phyloP scores from a whole-genome alignment of 2,329 filamentous ascomycete genomes.

The Trichoderma sp. region DNA sequence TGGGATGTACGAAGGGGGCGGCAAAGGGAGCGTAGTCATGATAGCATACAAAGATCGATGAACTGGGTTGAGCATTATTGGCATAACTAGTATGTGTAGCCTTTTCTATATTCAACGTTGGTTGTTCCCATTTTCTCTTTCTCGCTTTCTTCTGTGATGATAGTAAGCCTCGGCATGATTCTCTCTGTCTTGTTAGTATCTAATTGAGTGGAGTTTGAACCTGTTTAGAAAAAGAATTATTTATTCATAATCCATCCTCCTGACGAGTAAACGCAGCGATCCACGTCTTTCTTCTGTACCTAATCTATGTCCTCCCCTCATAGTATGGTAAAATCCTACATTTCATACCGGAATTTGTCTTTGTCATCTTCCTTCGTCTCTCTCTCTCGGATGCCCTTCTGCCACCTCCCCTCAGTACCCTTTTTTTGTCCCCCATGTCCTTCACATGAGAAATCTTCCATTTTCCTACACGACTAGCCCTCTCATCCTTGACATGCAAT shows the following conservation, averaged over 20 bases:
- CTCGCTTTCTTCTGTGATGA: not conserved
- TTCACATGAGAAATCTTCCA: not conserved
- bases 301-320: conserved; percentile 2
- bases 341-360: conserved; percentile 13
- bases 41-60: not conserved
- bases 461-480: conserved; percentile 23
- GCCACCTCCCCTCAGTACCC: not conserved
- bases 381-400: not conserved
- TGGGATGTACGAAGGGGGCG: not conserved
- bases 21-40: conserved; percentile 11
- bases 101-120: not conserved
- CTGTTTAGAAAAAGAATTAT: conserved; percentile 12
- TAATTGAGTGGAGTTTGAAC: not conserved
- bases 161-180: not conserved
- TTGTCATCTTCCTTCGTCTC: not conserved
- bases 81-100: not conserved
- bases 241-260: conserved; percentile 6
- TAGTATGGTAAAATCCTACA: conserved; percentile 3
- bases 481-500: conserved; percentile 5
- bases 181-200: not conserved
- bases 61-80: not conserved
- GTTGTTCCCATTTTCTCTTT: not conserved
- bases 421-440: not conserved
- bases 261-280: not conserved
- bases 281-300: not conserved